Base-by-base conservation (phyloP, 2,329 filamentous ascomycete species). In the Graphilbum ipis-grandicollis region DNA sequence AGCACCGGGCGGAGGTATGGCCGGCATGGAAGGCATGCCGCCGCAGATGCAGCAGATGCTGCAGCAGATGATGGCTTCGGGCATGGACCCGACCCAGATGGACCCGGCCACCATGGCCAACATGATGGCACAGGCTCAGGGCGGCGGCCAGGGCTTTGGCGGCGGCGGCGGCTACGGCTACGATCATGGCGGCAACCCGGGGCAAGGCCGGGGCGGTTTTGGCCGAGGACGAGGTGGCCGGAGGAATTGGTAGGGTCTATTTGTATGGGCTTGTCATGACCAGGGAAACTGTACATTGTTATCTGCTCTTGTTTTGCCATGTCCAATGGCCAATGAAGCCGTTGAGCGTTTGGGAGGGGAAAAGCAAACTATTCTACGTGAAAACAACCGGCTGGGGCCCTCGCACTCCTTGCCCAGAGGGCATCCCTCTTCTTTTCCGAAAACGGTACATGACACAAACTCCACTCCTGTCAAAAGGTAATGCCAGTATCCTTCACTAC, bases 31-130 rank as follows among this genome's bases (percentile, higher is more conserved):
- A 19, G 69, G 67, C n/a, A 71, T 76, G 54, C 57, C 70, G 3
- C 66, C 71, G 0, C 73, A 77, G 50, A 76, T 78, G 68, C 72
- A 77, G 50, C 60, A 62, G 33, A 74, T 77, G 68, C 73, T 78
- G 69, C 72, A 77, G 52, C 71, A 77, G 52, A 75, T 78, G 71
- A 75, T 77, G 66, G 62, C 66, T 1, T 61, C 62, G 1, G 73
- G 72, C 18, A 71, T 77, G 59, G 73, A 78, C 44, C 71, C 71
- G 30, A 71, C 62, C 42, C 72, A 77, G 54, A 75, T 78, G 70
- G 73, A 78, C 42, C 66, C 70, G 28, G 59, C 57, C 23, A 54
- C 67, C 40, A 67, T 73, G 58, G 61, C 61, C 13, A 60, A 65
- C 49, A 75, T 77, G 68, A 75, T 73, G 47, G 58, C 62, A 0